Evolutionary conservation across 192 early-diverging fungal species (phyloP).

Genomic region (Paraglomus brasilianum): DNA sequence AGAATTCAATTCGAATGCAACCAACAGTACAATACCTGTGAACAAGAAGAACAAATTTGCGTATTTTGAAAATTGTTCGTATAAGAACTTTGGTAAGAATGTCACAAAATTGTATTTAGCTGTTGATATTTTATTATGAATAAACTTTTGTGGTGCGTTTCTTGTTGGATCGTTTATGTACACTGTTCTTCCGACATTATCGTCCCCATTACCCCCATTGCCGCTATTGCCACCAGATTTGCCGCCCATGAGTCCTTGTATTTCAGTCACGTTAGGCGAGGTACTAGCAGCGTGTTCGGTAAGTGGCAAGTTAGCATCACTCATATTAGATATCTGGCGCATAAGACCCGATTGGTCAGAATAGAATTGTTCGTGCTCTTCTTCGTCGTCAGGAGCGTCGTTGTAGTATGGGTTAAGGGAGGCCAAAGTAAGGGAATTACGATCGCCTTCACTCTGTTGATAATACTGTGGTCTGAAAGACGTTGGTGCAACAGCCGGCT

Average conservation of each 20-base stretch:
- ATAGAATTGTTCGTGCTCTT: slow-evolving; percentile 23
- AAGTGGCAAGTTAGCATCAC: slow-evolving; percentile 46
- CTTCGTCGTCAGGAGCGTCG: slow-evolving; percentile 15
- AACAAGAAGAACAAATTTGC: slow-evolving; percentile 99
- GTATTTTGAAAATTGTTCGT: slow-evolving; percentile 98
- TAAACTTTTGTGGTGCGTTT: slow-evolving; percentile 78
- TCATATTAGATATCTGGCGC: slow-evolving; percentile 36
- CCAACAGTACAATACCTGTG: slow-evolving; percentile 66
- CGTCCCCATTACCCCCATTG: background rate
- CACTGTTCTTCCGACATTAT: slow-evolving; percentile 65
- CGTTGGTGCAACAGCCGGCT: slow-evolving; percentile 23
- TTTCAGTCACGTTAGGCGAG: background rate
- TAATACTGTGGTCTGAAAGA: slow-evolving; percentile 21
- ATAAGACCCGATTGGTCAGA: slow-evolving; percentile 13
- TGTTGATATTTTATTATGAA: slow-evolving; percentile 92
- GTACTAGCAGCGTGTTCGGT: slow-evolving; percentile 32
- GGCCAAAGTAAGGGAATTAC: background rate
- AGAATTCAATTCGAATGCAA: no score
- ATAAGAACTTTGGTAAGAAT: slow-evolving; percentile 93
- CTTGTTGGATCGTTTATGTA: slow-evolving; percentile 82
- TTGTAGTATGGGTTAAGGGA: slow-evolving; percentile 23
- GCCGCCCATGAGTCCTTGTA: background rate
- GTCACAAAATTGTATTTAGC: slow-evolving; percentile 94
- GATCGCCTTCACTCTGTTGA: background rate
- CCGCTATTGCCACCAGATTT: background rate